Evolutionary conservation across 768 basidiomycete genomes (phyloP).

Genomic region (Hortiboletus campestris): DNA sequence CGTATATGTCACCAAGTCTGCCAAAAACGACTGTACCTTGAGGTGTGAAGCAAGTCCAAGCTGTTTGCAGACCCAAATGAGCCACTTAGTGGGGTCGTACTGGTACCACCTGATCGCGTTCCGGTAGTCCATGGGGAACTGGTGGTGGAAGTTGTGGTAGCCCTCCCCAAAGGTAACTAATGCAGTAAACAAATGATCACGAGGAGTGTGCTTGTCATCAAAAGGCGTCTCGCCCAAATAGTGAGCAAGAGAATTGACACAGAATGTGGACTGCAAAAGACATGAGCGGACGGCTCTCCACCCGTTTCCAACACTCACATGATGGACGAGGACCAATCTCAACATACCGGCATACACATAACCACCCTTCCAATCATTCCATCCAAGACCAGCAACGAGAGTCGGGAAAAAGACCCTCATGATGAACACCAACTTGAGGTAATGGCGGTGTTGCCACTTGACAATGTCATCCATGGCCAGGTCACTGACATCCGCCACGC

Average conservation of each 20-base stretch:
- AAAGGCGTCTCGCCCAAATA: slow-evolving; percentile 93
- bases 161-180: slow-evolving; percentile 92
- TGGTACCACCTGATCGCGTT: slow-evolving; percentile 92
- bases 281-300: background rate
- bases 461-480: slow-evolving; percentile 77
- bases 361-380: slow-evolving; percentile 87
- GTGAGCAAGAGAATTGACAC: slow-evolving; percentile 95
- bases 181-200: slow-evolving; percentile 87
- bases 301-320: slow-evolving; percentile 47
- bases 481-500: slow-evolving; percentile 88
- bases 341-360: slow-evolving; percentile 81
- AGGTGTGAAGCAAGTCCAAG: slow-evolving; percentile 57
- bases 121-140: slow-evolving; percentile 95
- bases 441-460: slow-evolving; percentile 85
- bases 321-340: slow-evolving; percentile 82
- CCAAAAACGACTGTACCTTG: slow-evolving; percentile 35
- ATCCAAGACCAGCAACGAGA: slow-evolving; percentile 69
- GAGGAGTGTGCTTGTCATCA: slow-evolving; percentile 92
- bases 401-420: slow-evolving; percentile 78
- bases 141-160: slow-evolving; percentile 98
- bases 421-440: slow-evolving; percentile 63
- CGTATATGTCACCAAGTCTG: background rate
- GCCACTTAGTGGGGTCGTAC: slow-evolving; percentile 94
- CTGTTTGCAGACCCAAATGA: slow-evolving; percentile 51
- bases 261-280: slow-evolving; percentile 77